Percentiles rank a stretch among this genome's conserved stretches.
Evolutionary conservation across 371 early-diverging fungal genomes (phyloP).

Genomic region (Mucor plumbeus): DNA sequence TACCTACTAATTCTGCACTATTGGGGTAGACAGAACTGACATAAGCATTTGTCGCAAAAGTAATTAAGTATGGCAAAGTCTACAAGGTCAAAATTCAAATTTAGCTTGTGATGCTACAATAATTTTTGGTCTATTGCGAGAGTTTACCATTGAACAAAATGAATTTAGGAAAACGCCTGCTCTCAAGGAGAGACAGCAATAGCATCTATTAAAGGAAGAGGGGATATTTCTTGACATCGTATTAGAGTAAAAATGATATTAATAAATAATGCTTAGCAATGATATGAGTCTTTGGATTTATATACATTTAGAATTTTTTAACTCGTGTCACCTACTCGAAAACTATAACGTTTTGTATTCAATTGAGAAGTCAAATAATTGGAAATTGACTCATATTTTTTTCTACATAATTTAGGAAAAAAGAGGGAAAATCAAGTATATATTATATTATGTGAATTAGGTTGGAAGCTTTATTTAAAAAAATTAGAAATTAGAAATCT

Average conservation of each 20-base stretch:
- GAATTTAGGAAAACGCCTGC: neutral
- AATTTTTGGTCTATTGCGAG: too few species aligned
- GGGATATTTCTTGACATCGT: neutral
- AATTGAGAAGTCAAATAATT: neutral
- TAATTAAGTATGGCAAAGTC: neutral
- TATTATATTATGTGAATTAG: too few species aligned
- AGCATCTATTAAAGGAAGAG: neutral
- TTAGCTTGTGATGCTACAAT: too few species aligned
- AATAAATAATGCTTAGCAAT: neutral
- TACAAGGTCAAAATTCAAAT: neutral
- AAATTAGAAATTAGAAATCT: conserved; percentile 25
- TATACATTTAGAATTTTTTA: neutral
- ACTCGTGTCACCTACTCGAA: neutral
- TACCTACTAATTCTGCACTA: neutral
- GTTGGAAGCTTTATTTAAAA: neutral
- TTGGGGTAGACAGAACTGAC: neutral
- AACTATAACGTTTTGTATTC: neutral
- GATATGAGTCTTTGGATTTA: neutral
- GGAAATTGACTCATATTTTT: conserved; percentile 3
- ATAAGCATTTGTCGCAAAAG: neutral
- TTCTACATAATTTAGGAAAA: too few species aligned
- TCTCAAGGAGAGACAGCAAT: neutral
- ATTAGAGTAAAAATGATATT: neutral
- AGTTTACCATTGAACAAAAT: neutral
- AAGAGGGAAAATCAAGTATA: too few species aligned